Conservation (phyloP, 768 basidiomycete genomes). For the Calocybe gangraenosa region DNA sequence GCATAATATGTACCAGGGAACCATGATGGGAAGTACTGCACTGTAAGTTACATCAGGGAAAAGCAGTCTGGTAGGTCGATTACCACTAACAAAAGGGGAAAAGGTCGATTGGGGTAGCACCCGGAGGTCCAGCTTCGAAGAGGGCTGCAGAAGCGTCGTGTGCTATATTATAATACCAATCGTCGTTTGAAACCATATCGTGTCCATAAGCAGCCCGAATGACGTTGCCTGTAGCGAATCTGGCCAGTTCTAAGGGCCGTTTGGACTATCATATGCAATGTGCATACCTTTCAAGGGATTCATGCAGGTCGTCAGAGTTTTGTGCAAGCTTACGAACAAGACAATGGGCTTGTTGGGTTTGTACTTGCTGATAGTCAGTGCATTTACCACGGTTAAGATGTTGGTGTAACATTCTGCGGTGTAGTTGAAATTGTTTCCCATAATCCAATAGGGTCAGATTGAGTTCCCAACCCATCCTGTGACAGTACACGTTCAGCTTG, state of each 20-base stretch:
- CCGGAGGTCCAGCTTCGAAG: constrained; percentile 13
- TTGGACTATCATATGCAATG: not conserved
- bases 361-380: constrained; percentile 5
- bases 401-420: constrained; percentile 11
- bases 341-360: constrained; percentile 3
- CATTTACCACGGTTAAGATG: constrained; percentile 5
- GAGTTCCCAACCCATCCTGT: constrained; percentile 6
- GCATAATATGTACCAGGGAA: constrained; percentile 19
- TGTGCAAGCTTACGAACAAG: constrained; percentile 2
- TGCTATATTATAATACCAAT: constrained; percentile 18
- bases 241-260: not conserved
- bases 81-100: constrained; percentile 19
- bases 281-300: not conserved
- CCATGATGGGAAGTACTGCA: constrained; percentile 14
- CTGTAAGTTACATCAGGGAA: not conserved
- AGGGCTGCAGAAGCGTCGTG: constrained; percentile 11
- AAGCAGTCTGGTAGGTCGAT: not conserved
- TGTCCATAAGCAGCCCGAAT: constrained; percentile 21
- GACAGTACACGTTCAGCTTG: not conserved
- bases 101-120: constrained; percentile 18
- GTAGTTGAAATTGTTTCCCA: constrained; percentile 4
- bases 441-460: constrained; percentile 6
- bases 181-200: constrained; percentile 18
- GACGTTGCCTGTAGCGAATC: constrained; percentile 21
- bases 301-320: not conserved